Percentiles rank a stretch among this genome's conserved stretches.
phyloP scores from a whole-genome alignment of 768 basidiomycete species.

The Suillus lakei region DNA sequence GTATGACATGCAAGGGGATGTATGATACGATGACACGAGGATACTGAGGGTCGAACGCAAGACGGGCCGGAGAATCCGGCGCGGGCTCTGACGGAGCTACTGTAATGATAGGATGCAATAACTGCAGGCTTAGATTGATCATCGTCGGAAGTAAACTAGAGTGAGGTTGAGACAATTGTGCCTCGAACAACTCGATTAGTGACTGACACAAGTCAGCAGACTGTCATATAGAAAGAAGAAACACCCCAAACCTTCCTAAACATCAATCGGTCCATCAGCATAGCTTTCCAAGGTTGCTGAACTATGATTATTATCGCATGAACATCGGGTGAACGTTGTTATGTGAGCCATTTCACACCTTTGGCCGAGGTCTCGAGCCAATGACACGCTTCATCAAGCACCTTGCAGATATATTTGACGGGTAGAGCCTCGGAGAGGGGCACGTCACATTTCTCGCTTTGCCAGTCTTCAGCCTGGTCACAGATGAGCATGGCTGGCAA shows the following conservation, averaged over 20 bases:
- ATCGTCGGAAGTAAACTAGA: slow-evolving; percentile 2
- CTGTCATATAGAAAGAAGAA: background rate
- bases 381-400: slow-evolving; percentile 60
- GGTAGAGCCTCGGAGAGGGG: slow-evolving; percentile 70
- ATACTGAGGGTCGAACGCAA: slow-evolving; percentile 70
- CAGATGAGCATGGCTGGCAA: slow-evolving; percentile 16
- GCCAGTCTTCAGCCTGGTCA: slow-evolving; percentile 83
- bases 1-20: slow-evolving; percentile 68
- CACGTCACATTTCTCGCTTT: slow-evolving; percentile 86
- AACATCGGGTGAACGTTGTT: background rate
- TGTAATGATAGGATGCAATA: slow-evolving; percentile 38
- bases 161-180: slow-evolving; percentile 7
- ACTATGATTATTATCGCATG: background rate
- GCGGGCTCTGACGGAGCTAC: slow-evolving; percentile 42
- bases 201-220: slow-evolving; percentile 3
- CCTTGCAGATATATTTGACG: slow-evolving; percentile 53
- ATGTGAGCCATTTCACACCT: slow-evolving; percentile 35
- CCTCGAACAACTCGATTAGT: slow-evolving; percentile 4
- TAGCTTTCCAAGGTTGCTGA: slow-evolving; percentile 4
- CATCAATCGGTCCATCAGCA: slow-evolving; percentile 1
- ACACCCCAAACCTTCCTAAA: slow-evolving; percentile 4
- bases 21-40: slow-evolving; percentile 69
- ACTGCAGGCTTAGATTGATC: background rate
- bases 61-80: slow-evolving; percentile 50
- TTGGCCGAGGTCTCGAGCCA: slow-evolving; percentile 59